Evolutionary conservation across 331 rosid species (phyloP).

Genomic region (Malus hybrid): DNA sequence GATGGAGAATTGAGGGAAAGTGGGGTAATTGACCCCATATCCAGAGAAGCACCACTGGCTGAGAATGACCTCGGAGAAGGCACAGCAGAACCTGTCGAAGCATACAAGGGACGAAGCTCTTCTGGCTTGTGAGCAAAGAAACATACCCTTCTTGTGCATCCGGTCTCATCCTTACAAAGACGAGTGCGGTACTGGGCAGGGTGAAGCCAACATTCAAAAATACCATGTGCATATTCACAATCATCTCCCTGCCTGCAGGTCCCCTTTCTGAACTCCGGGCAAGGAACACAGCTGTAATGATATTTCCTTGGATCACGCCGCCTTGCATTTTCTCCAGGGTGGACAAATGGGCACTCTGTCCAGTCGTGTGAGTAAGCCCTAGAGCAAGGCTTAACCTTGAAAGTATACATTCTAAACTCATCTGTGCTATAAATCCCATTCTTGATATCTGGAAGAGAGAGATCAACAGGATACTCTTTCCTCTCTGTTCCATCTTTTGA

Average conservation of each 20-base stretch:
- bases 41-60: slow-evolving; percentile 26
- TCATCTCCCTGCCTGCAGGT: slow-evolving; percentile 70
- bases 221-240: slow-evolving; percentile 89
- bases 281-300: slow-evolving; percentile 78
- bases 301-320: slow-evolving; percentile 75
- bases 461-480: slow-evolving; percentile 72
- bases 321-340: slow-evolving; percentile 90
- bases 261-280: slow-evolving; percentile 81
- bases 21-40: slow-evolving; percentile 45
- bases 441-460: slow-evolving; percentile 80
- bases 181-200: slow-evolving; percentile 90
- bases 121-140: slow-evolving; percentile 83
- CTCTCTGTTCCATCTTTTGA: slow-evolving; percentile 43
- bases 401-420: slow-evolving; percentile 82
- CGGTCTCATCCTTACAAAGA: slow-evolving; percentile 78
- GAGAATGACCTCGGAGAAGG: slow-evolving; percentile 66
- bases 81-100: slow-evolving; percentile 81
- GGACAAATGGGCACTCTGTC: slow-evolving; percentile 93
- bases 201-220: slow-evolving; percentile 92
- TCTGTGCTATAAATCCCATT: slow-evolving; percentile 73
- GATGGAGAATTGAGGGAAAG: slow-evolving; percentile 49
- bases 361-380: slow-evolving; percentile 95
- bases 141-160: slow-evolving; percentile 70
- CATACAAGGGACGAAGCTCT: slow-evolving; percentile 83
- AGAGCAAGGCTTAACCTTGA: slow-evolving; percentile 86